Evolutionary conservation across 192 early-diverging fungal genomes (phyloP), one percentile per base, ranked within the genome.

Genomic region (Umbelopsis isabellina): DNA sequence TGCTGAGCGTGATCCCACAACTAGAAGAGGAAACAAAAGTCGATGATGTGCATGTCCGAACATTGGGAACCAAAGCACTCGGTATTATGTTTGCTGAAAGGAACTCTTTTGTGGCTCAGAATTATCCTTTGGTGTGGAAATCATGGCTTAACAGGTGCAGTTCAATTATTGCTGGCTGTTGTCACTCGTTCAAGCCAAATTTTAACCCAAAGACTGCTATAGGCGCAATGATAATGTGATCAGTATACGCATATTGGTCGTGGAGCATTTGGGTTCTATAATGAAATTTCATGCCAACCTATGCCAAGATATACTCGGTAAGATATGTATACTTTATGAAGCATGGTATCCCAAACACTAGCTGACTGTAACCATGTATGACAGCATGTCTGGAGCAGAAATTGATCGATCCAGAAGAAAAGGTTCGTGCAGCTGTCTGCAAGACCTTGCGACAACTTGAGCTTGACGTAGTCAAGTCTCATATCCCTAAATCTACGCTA

Each of bases 1-100:
- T 99, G 49, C 79, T 94, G 41, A 95, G 91, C 53, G 96, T 99
- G 0, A 89, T 99, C 37, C 97, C 97, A 22, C 91, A 93, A 74
- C 83, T 99, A 21, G 95, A 98, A 69, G 95, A 97, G 51, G 96
- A 99, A 78, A 74, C 97, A 68, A 86, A 87, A 72, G 89, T 92
- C 9, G 92, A 96, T 25, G 86, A 96, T 65, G 81, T 88, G 5
- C 84, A 91, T 21, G 84, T 98, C 33, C 88, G 97, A 9, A 73
- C 85, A 15, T 61, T 95, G 10, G 93, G 93, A 1, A 94, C 91
- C 0, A 83, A 91, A 25, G 88, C 90, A 0, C 72, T 98, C 12
- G 96, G 96, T 0, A 87, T 92, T 58, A 95, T 99, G 94, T 93
- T 97, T 86, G 83, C 89, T 3, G 91, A 95, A 67, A 87, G 83